Evolutionary conservation across 2,329 filamentous ascomycete genomes (phyloP), one percentile per base, ranked within the genome.

Genomic region (Cytospora chrysosperma): DNA sequence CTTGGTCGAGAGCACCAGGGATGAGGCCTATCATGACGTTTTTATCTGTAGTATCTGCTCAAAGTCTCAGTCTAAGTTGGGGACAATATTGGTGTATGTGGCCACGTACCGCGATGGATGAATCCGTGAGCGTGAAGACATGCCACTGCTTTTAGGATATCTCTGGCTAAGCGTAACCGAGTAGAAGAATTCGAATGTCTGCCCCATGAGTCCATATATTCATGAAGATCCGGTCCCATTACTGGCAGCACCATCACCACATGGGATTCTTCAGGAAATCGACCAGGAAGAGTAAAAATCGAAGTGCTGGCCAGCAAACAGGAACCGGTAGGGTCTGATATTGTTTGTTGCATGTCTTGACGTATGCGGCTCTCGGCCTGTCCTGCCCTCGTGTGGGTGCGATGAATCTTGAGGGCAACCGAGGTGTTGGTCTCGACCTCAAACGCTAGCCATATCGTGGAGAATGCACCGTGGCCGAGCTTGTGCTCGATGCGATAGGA

Each of bases 401-500:
- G 43, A 27, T 58, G 43, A 26, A 58, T 58, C 28, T 51, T 58
- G 10, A 58, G 56, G 15, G 56, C 28, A 9, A 58, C 43, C n/a
- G 28, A 58, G 13, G 28, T 58, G 21, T 37, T 51, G 43, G 56
- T 37, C n/a, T 37, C 43, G 15, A 58, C 17, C 8, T 58, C 28
- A n/a, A 19, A 27, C 26, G 56, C 56, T 32, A 58, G 56, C 56
- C 43, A 51, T 27, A 26, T 26, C 6, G 56, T 58, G n/a, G 43
- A 51, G 28, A 37, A 58, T 9, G 13, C 15, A 15, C 56, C 56
- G 15, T 37, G 17, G 3, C 56, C 56, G 1, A 58, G 43, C 28
- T 58, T 58, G 21, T 51, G 43, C 15, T 58, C 56, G 4, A 58
- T 51, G 21, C 56, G 56, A 8, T 58, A 58, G 8, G 56, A 37